A percentile compares a stretch with the other conserved stretches of the same genome.
phyloP scores from a whole-genome alignment of 2,329 filamentous ascomycete genomes.

The Diplodia mutila region DNA sequence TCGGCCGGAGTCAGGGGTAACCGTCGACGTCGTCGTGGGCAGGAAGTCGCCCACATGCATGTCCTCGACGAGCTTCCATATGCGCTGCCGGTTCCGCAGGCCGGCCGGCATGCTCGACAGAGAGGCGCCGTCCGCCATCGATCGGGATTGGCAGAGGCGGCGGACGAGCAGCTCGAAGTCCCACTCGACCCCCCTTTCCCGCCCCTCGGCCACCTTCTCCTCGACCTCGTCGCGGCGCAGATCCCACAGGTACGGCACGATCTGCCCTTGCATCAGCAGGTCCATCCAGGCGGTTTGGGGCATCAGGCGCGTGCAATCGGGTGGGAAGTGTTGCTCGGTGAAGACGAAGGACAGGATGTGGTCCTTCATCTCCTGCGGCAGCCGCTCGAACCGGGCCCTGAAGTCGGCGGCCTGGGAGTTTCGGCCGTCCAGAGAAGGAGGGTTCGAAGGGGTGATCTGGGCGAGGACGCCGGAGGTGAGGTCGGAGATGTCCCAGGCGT shows the following conservation, averaged over 20 bases:
- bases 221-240: neutral
- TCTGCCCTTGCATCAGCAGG: neutral
- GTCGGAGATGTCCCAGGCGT: neutral
- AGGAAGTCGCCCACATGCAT: conserved; percentile 4
- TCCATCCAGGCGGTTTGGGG: conserved; percentile 1
- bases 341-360: conserved; percentile 1
- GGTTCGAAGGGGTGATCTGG: neutral
- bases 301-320: neutral
- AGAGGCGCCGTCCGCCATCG: neutral
- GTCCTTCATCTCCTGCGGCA: conserved; percentile 7
- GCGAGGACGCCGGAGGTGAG: neutral
- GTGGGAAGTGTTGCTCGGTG: neutral
- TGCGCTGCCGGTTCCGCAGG: neutral
- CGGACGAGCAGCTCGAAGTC: conserved; percentile 51
- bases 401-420: neutral
- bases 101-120: neutral
- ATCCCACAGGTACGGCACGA: conserved; percentile 7
- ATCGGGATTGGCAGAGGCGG: neutral
- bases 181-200: conserved; percentile 51
- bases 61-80: neutral
- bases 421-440: neutral
- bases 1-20: neutral
- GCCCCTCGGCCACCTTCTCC: neutral
- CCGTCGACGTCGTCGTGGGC: neutral
- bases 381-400: neutral